Percentiles rank a stretch among this genome's conserved stretches.
Conservation (phyloP, 2,329 filamentous ascomycete species). For the Cryoendolithus antarcticus region DNA sequence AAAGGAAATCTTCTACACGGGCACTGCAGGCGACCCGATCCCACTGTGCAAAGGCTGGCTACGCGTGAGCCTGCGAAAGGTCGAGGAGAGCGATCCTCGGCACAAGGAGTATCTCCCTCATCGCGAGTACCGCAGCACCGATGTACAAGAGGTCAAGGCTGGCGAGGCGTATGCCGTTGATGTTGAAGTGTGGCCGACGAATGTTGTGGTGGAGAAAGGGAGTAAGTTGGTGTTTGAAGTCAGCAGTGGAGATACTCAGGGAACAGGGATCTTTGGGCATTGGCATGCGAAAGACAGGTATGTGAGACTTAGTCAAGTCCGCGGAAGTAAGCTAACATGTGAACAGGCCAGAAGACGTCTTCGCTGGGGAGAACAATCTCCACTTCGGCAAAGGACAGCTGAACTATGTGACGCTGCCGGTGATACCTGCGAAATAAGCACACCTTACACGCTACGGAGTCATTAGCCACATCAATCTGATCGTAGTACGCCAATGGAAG, state of each 20-base stretch:
- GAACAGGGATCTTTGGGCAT: slow-evolving; percentile 45
- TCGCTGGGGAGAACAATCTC: slow-evolving; percentile 40
- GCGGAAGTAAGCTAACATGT: too few species aligned
- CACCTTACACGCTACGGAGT: background rate
- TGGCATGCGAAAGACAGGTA: slow-evolving; percentile 38
- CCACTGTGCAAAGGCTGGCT: slow-evolving; percentile 55
- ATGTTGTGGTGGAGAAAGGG: slow-evolving; percentile 43
- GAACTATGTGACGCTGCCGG: slow-evolving; percentile 42
- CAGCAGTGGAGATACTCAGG: slow-evolving; percentile 46
- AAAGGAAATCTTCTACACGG: slow-evolving; percentile 51
- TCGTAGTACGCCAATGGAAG: too few species aligned
- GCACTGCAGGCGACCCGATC: slow-evolving; percentile 51
- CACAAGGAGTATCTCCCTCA: slow-evolving; percentile 44
- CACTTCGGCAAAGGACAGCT: slow-evolving; percentile 37
- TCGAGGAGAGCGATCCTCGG: slow-evolving; percentile 37
- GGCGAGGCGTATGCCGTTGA: slow-evolving; percentile 48
- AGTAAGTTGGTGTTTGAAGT: slow-evolving; percentile 45
- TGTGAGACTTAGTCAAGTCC: too few species aligned
- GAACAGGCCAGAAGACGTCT: slow-evolving; percentile 19
- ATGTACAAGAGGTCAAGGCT: slow-evolving; percentile 42
- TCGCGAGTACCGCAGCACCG: slow-evolving; percentile 45
- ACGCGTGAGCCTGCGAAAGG: slow-evolving; percentile 44
- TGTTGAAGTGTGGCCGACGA: slow-evolving; percentile 54
- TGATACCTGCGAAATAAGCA: slow-evolving; percentile 34
- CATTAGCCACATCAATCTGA: too few species aligned